Base-by-base conservation (phyloP, 2,329 filamentous ascomycete genomes). In the Dendrostoma leiphaemia region DNA sequence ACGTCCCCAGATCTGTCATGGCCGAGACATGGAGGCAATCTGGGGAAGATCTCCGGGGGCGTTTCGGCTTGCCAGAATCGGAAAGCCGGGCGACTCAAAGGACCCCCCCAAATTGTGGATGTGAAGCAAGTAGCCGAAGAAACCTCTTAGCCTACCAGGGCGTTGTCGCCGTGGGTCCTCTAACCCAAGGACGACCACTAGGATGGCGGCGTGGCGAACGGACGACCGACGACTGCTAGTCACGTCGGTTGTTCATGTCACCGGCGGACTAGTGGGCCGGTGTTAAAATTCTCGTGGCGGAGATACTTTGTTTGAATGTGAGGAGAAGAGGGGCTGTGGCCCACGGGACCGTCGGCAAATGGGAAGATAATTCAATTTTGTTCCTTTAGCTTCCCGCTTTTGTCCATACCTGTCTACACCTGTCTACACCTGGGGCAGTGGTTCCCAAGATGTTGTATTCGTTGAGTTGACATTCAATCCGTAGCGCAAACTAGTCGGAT, bases 21-120 rank as follows among this genome's bases (percentile, higher is more conserved):
- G 2, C 5, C 32, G n/a, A 6, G 46, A 9, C n/a, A 48, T 17
- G 46, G 32, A 23, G 17, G 8, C 23, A 40, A n/a, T 38, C 46
- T 38, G 46, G 46, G 46, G 46, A 48, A 45, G 41, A 45, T 31
- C 26, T 45, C 41, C 41, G 21, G 24, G n/a, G 38, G 19, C 8
- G 17, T 21, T 3, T 24, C 46, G 46, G 46, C 32, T 48, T 48
- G 12, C 46, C 32, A 12, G 19, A 48, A 35, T 38, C 21, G 34
- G 34, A 7, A 48, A 38, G 21, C 46, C 46, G 46, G 34, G 10
- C 9, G 10, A 21, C 28, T 24, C 7, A 35, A 13, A 23, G 23
- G 4, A n/a, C n/a, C n/a, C n/a, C n/a, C 24, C 8, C 5, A 29
- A 13, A 12, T 8, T 6, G 26, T 31, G n/a, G 5, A 21, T 26